Base-by-base conservation (phyloP, 495 filamentous ascomycete species). In the Hypoxylon rickii region DNA sequence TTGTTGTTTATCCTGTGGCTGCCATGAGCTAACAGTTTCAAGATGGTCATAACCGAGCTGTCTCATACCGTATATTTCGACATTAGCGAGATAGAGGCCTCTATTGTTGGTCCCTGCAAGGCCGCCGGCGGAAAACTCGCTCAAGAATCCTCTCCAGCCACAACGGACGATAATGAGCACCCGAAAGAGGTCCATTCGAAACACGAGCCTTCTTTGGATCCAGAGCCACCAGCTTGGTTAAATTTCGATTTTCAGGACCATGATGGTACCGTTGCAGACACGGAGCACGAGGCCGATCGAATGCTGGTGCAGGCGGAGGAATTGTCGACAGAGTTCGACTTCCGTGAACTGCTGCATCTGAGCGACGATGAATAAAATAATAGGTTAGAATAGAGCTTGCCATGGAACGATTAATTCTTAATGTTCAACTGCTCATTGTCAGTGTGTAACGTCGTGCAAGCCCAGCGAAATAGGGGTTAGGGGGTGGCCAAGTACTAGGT, bases 31-130 rank as follows among this genome's bases (percentile, higher is more conserved):
- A 34, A 46, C 43, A 34, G 17, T 12, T n/a, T 3, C 7, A 18
- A 46, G 43, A 34, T 34, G 26, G 43, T 46, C 2, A 46, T 19
- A 13, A 34, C 13, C 19, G 29, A 46, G n/a, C 43, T 46, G 16
- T 46, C 43, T 10, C 43, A 46, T 34, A 46, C 43, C 3, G 29
- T 46, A 13, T 46, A 46, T 13, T 46, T 46, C 16, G 43, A 46
- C 16, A 18, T 46, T 17, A 29, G 21, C 24, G 43, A 46, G 29
- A 33, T 46, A 33, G 26, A 46, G 24, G 43, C 43, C 3, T 46
- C 43, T 24, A 29, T 46, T 17, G 21, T 34, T 34, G 2, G 43
- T 19, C 29, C 16, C 11, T 44, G 41, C 13, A 16, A 17, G 5
- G 19, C 5, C 8, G 34, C 32, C 32, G 13, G 4, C 24, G 41